Conservation (phyloP, 2,329 filamentous ascomycete genomes). For the Calonectria henricotiae region DNA sequence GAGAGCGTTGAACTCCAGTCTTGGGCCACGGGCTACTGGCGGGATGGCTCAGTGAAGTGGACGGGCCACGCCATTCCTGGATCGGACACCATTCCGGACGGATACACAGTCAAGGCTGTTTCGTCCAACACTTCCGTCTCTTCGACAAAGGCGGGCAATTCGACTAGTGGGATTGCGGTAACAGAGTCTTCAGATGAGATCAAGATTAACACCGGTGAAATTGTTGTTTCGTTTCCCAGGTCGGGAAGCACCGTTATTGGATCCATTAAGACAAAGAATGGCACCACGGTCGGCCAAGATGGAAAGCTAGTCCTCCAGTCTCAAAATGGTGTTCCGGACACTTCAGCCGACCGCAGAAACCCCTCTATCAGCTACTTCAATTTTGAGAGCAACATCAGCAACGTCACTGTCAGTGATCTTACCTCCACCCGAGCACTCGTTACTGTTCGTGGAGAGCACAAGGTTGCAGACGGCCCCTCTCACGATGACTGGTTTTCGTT, state of each 20-base stretch:
- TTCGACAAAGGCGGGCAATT: conserved; percentile 22
- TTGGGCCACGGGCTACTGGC: conserved; percentile 74
- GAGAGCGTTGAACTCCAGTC: conserved; percentile 60
- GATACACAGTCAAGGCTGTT: conserved; percentile 59
- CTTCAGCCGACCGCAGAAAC: conserved; percentile 39
- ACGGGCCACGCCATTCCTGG: conserved; percentile 71
- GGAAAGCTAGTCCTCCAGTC: conserved; percentile 70
- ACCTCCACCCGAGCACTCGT: conserved; percentile 61
- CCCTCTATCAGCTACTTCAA: conserved; percentile 60
- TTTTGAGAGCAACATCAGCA: conserved; percentile 68
- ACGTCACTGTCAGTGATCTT: conserved; percentile 66
- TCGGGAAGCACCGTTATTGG: conserved; percentile 60
- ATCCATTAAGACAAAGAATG: conserved; percentile 59
- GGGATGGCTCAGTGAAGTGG: conserved; percentile 75
- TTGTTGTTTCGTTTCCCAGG: conserved; percentile 62
- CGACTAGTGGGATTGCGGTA: conserved; percentile 30
- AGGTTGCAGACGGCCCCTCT: conserved; percentile 53
- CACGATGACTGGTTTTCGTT: conserved; percentile 69
- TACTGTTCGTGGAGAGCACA: conserved; percentile 61
- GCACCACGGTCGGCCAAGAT: conserved; percentile 63
- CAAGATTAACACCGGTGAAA: conserved; percentile 64
- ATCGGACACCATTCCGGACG: conserved; percentile 59
- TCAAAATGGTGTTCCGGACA: conserved; percentile 65
- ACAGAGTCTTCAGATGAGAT: conserved; percentile 53
- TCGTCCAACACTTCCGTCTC: conserved; percentile 41